Evolutionary conservation across 1,284 basidiomycete species (phyloP).

Genomic region (Ustilago curta): DNA sequence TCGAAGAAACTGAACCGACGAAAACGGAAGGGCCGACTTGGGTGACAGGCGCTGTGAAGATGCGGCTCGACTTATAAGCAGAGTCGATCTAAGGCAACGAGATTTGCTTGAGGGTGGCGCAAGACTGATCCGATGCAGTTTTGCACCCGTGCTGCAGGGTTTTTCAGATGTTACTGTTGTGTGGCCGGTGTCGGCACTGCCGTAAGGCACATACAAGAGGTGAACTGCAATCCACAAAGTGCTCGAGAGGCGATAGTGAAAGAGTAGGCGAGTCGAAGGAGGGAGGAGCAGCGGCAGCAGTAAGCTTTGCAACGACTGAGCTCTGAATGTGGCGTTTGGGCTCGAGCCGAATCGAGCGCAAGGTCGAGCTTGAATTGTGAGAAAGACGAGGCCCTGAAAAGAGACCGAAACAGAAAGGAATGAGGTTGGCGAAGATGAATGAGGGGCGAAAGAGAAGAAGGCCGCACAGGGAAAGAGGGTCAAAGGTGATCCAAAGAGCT

Average conservation of each 20-base stretch:
- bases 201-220: background rate
- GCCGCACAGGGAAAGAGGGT: background rate
- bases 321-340: too few species aligned
- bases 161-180: background rate
- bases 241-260: background rate
- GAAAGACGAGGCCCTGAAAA: too few species aligned
- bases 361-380: too few species aligned
- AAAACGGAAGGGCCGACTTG: background rate
- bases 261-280: background rate
- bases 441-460: background rate
- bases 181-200: background rate
- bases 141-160: background rate
- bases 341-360: too few species aligned
- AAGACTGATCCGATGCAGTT: background rate
- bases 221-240: background rate
- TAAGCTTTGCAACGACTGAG: too few species aligned
- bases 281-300: background rate
- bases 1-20: too few species aligned
- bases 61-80: background rate
- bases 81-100: background rate
- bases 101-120: background rate
- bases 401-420: background rate
- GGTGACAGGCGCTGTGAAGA: background rate
- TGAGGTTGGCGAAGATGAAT: background rate
- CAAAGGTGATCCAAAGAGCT: background rate